Evolutionary conservation across 345 rosid species (phyloP), one percentile per base, ranked within the genome.

Genomic region (Draba incana): DNA sequence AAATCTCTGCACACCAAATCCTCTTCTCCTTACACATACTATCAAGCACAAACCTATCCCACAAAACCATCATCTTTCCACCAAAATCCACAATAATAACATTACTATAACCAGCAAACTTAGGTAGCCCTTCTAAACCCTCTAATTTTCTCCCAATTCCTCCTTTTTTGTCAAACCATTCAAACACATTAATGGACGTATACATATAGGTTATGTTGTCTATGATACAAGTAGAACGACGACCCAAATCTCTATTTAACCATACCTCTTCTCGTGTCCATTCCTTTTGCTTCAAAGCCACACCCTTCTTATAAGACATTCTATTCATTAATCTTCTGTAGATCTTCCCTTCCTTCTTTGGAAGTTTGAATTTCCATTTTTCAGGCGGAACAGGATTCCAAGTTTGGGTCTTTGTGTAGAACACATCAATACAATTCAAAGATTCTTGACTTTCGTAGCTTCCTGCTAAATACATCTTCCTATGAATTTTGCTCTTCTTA

Each of bases 1-100:
- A 68, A 52, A 89, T 89, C 68, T 77, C 85, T 0, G 90, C 88
- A 30, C 96, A 84, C 83, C 85, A 84, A 39, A 89, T 64, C 75
- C 80, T 87, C 79, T 76, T 53, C 39, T 53, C 11, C 66, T 12
- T 58, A 37, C 39, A 70, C 75, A 66, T 67, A 78, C 53, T 28
- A 57, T 13, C 70, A 72, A 23, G 31, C 57, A 31, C 54, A 63
- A 70, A 66, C 49, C 48, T 71, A 49, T 87, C 92, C 96, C 92
- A 89, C 62, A 84, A 80, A 66, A 84, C 91, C 64, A 78, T 47
- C 82, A 89, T 59, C 35, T 87, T 89, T 30, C 90, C 96, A 0
- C 89, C 91, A 38, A 37, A 57, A 20, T 37, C n/a, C 3, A 10
- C 62, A 27, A 57, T 9, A 37, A 1, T 16, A 20, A 83, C 68